phyloP scores from a whole-genome alignment of 2,329 filamentous ascomycete species.

The Ophiostoma montium region DNA sequence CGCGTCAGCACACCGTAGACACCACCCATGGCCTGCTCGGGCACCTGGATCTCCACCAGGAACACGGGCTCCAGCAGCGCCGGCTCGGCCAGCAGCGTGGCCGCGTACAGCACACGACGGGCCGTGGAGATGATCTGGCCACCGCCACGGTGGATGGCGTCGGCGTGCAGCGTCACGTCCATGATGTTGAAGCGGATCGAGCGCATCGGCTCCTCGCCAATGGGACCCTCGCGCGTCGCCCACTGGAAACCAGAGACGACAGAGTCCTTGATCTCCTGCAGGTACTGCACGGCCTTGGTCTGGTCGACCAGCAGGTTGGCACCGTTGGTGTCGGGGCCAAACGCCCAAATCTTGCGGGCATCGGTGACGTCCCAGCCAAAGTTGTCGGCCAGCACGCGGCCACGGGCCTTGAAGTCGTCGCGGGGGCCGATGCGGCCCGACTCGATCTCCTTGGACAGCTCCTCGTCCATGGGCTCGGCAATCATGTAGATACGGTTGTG shows the following conservation, averaged over 20 bases:
- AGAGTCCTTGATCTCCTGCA: conserved; percentile 99
- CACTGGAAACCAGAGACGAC: conserved; percentile 99
- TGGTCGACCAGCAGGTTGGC: conserved; percentile 98
- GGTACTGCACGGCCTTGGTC: conserved; percentile 99
- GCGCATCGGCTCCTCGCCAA: conserved; percentile 98
- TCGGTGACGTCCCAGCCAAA: conserved; percentile 99
- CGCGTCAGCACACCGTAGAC: conserved; percentile 98
- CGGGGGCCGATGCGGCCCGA: conserved; percentile 79
- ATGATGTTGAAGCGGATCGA: conserved; percentile 96
- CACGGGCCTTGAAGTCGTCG: conserved; percentile 98
- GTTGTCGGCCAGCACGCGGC: conserved; percentile 89
- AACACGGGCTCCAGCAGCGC: conserved; percentile 93
- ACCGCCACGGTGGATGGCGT: conserved; percentile 93
- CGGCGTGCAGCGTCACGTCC: conserved; percentile 98
- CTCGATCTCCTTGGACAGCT: conserved; percentile 84
- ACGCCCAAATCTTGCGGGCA: conserved; percentile 99
- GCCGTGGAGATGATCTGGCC: conserved; percentile 63
- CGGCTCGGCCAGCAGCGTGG: conserved; percentile 80
- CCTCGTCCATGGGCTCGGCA: conserved; percentile 83
- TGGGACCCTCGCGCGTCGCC: conserved; percentile 92
- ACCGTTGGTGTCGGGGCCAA: conserved; percentile 94
- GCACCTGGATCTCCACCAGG: conserved; percentile 98
- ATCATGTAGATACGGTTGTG: conserved; percentile 99
- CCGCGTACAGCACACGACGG: conserved; percentile 93
- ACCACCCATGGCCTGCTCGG: conserved; percentile 97